These are phyloP conservation scores for Trichophyton equinum DNA, from an alignment of 2,329 filamentous ascomycete genomes.

Conservation along the genomic window DNA sequence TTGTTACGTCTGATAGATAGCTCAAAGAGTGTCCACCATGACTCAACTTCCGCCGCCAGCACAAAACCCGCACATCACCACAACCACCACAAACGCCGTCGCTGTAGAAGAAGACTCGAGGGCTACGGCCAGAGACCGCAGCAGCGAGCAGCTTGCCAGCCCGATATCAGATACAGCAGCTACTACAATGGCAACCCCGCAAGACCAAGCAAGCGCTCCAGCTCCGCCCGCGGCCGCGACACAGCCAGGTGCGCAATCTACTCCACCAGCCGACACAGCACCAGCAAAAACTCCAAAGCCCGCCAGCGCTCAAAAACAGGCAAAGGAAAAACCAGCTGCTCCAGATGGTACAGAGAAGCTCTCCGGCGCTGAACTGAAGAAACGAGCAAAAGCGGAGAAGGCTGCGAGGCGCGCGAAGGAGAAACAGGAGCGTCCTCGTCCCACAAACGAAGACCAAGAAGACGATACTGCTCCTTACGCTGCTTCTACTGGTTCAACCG, in stretches of 20 bases:
- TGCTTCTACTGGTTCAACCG: conserved; percentile 4
- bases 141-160: neutral
- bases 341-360: conserved; percentile 24
- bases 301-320: neutral
- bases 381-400: conserved; percentile 82
- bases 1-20: neutral
- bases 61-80: neutral
- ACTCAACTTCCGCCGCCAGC: neutral
- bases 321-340: conserved; percentile 2
- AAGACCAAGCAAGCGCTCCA: neutral
- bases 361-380: conserved; percentile 63
- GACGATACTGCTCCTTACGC: conserved; percentile 9
- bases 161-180: neutral
- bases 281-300: neutral
- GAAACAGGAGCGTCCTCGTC: conserved; percentile 37
- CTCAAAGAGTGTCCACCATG: neutral
- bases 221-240: neutral
- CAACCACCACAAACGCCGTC: neutral
- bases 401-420: conserved; percentile 66
- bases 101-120: neutral
- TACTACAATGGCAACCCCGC: neutral
- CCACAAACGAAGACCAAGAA: conserved; percentile 21
- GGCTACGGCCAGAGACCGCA: neutral
- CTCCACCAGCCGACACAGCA: neutral
- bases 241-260: neutral